Percentiles rank a stretch among this genome's conserved stretches.
These are phyloP conservation scores for Phytopythium aichiense DNA, from an alignment of 352 stramenopile species.

Conservation along the genomic window DNA sequence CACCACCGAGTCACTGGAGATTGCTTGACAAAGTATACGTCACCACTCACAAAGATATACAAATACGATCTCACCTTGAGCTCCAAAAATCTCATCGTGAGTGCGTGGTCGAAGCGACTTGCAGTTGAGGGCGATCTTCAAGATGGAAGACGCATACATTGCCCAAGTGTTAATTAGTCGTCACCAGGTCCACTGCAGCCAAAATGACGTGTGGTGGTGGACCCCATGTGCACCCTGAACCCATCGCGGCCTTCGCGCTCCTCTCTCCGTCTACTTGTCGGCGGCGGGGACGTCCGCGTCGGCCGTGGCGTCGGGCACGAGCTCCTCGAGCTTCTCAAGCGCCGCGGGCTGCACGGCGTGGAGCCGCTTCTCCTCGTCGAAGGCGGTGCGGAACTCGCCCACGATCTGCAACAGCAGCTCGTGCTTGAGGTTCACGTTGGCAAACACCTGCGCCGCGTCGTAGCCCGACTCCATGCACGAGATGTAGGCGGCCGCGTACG, in stretches of 20 bases:
- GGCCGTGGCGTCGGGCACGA: slow-evolving; percentile 59
- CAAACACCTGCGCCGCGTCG: slow-evolving; percentile 72
- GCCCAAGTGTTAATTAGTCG: neutral
- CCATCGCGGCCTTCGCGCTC: neutral
- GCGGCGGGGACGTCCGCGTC: slow-evolving; percentile 20
- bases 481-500: slow-evolving; percentile 78
- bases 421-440: slow-evolving; percentile 78
- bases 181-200: neutral
- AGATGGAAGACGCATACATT: neutral
- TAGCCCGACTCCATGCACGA: slow-evolving; percentile 73
- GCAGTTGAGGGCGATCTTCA: neutral
- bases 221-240: neutral
- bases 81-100: too few relatives aligned
- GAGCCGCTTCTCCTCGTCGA: slow-evolving; percentile 73
- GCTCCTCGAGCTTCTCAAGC: slow-evolving; percentile 76
- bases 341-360: slow-evolving; percentile 53
- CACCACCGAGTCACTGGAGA: too few relatives aligned
- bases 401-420: slow-evolving; percentile 80
- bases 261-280: neutral
- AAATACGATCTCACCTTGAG: too few relatives aligned
- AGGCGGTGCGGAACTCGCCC: slow-evolving; percentile 64
- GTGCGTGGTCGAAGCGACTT: neutral
- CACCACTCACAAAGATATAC: too few relatives aligned
- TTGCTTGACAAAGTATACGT: too few relatives aligned
- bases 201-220: neutral